Evolutionary conservation across 805 yeast species (phyloP).

Genomic region (Saturnispora silvae): DNA sequence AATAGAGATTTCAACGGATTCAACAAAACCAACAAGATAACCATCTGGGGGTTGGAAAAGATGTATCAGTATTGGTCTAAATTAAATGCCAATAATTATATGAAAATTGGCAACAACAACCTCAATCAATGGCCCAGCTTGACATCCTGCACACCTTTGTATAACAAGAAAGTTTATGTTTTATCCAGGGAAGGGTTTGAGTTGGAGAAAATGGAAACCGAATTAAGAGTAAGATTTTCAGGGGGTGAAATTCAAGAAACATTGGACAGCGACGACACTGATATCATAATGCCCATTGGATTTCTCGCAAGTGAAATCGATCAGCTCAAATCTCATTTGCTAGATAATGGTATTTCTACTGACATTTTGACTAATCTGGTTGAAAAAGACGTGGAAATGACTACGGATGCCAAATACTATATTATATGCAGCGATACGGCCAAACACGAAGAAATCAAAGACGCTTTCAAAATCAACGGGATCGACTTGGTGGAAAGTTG

Average conservation of each 20-base stretch:
- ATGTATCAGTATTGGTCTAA: slow-evolving; percentile 1
- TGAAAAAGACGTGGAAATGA: too few relatives aligned
- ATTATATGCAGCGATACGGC: too few relatives aligned
- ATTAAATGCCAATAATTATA: not conserved
- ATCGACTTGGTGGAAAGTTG: not conserved
- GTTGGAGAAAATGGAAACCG: slow-evolving; percentile 1
- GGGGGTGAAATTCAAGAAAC: slow-evolving; percentile 7
- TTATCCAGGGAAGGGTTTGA: not conserved
- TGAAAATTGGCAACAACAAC: too few relatives aligned
- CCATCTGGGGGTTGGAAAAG: not conserved
- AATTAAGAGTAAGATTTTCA: slow-evolving; percentile 1
- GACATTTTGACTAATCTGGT: too few relatives aligned
- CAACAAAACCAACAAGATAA: slow-evolving; percentile 32
- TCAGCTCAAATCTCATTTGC: too few relatives aligned
- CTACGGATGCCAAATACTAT: too few relatives aligned
- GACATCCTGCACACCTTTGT: too few relatives aligned
- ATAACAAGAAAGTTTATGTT: slow-evolving; percentile 1
- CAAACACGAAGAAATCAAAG: too few relatives aligned
- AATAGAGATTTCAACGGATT: slow-evolving; percentile 55
- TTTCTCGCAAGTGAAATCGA: too few relatives aligned
- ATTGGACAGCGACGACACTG: slow-evolving; percentile 5
- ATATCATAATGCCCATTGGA: not conserved
- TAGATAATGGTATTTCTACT: too few relatives aligned
- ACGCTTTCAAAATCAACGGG: not conserved
- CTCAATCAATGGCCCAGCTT: too few relatives aligned